Evolutionary conservation across 2,329 filamentous ascomycete species (phyloP), one percentile per base, ranked within the genome.

Genomic region (Beauveria rudraprayagi): DNA sequence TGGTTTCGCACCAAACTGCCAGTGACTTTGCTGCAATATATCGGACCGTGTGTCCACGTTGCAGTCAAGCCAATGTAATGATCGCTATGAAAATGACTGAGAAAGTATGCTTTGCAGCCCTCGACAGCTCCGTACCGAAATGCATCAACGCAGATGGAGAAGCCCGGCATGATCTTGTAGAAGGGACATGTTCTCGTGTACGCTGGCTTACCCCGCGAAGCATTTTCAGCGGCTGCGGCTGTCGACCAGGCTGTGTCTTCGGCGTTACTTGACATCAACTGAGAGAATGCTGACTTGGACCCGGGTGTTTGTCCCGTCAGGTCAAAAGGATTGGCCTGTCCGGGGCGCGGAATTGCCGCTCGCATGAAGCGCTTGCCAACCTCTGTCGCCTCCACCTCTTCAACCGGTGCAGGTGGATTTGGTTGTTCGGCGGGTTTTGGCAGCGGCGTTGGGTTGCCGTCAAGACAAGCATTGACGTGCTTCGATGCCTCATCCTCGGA

Each of bases 51-150:
- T 44, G 80, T 85, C 94, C 94, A 99, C 37, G 82, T 91, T 8
- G 89, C 86, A 11, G 91, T 94, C 11, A 99, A 77, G 2, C 94
- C 94, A 40, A 97, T 86, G 68, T 99, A 99, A 71, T 99, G 94
- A 71, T 99, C 94, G 69, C 92, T 97, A 73, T 99, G 94, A 67
- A 97, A 99, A 71, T 99, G 94, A 67, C 92, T 97, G 11, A 99
- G 81, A 67, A 99, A 99, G 71, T 99, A 99, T 1, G 93, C 94
- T 59, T 90, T 88, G 72, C 92, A 96, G 0, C 91, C 92, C 70
- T 95, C 83, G 0, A 99, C 91, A 4, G 92, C 91, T 2, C 94
- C 94, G 69, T 97, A 99, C 22, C 93, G 86, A 70, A 99, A 96
- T 0, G 94, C 94, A 73, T 99, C 94, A 0, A 99, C 94, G 62